Evolutionary conservation across 148 eudicot genomes (phyloP).

Genomic region (Camellia granthamiana): DNA sequence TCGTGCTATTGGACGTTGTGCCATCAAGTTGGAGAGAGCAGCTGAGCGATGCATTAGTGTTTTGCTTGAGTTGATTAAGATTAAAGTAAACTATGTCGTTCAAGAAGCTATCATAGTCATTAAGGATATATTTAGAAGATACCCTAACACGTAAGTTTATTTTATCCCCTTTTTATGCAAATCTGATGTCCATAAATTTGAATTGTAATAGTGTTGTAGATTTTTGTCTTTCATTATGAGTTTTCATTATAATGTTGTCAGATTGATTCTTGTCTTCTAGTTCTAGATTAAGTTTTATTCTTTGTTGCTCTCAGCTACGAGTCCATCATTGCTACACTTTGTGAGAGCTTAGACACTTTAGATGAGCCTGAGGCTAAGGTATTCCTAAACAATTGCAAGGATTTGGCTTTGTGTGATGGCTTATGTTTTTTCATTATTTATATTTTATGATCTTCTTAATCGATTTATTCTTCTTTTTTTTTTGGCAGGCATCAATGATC

Average conservation of each 20-base stretch:
- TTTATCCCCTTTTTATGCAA: slow-evolving; percentile 4
- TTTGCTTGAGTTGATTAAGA: slow-evolving; percentile 92
- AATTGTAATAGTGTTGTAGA: neutral
- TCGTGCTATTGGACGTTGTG: slow-evolving; percentile 98
- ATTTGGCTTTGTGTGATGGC: slow-evolving; percentile 15
- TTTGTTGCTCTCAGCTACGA: slow-evolving; percentile 59
- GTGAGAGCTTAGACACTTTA: slow-evolving; percentile 95
- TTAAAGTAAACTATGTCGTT: slow-evolving; percentile 97
- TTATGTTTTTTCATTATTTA: neutral
- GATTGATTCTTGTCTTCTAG: neutral
- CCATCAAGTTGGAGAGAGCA: slow-evolving; percentile 98
- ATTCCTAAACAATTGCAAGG: slow-evolving; percentile 17
- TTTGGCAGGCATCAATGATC: slow-evolving; percentile 87
- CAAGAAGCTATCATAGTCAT: slow-evolving; percentile 99
- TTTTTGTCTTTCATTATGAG: neutral
- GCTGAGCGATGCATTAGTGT: slow-evolving; percentile 99
- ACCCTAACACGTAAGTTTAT: slow-evolving; percentile 81
- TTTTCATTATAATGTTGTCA: neutral
- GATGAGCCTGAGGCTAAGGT: slow-evolving; percentile 99
- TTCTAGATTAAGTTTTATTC: neutral
- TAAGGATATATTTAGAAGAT: slow-evolving; percentile 97
- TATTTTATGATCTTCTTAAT: neutral
- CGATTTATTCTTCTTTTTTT: neutral
- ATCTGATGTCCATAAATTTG: neutral
- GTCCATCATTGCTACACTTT: slow-evolving; percentile 97